A percentile compares a stretch with the other conserved stretches of the same genome.
phyloP scores from a whole-genome alignment of 768 basidiomycete genomes.

The Russula ochroleuca region DNA sequence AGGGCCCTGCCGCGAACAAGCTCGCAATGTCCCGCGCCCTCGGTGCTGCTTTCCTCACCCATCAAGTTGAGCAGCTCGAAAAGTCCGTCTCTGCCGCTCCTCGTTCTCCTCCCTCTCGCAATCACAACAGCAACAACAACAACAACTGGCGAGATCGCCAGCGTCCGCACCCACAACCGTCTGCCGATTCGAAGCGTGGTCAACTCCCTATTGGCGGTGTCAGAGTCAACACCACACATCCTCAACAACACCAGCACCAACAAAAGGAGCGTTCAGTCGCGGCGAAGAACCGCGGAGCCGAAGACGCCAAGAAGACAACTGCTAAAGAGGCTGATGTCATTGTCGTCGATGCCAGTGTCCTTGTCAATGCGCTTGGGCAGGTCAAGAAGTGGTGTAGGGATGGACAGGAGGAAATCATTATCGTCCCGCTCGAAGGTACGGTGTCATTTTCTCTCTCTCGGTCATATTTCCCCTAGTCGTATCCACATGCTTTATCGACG shows the following conservation, averaged over 20 bases:
- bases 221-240: conserved; percentile 10
- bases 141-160: conserved; percentile 26
- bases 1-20: conserved; percentile 42
- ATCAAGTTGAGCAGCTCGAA: conserved; percentile 86
- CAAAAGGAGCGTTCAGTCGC: conserved; percentile 11
- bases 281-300: conserved; percentile 8
- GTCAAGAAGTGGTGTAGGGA: conserved; percentile 81
- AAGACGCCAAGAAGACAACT: neutral
- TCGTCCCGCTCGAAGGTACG: conserved; percentile 86
- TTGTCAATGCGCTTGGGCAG: conserved; percentile 70
- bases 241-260: neutral
- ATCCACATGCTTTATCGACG: neutral
- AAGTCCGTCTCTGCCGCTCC: conserved; percentile 51
- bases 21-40: conserved; percentile 82
- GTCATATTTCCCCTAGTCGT: neutral
- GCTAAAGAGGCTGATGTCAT: conserved; percentile 68
- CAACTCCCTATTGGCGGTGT: conserved; percentile 21
- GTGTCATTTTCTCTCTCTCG: conserved; percentile 16
- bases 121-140: conserved; percentile 7
- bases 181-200: conserved; percentile 31
- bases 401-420: conserved; percentile 69
- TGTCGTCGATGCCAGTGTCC: conserved; percentile 76
- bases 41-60: conserved; percentile 80
- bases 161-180: conserved; percentile 15
- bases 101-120: conserved; percentile 33